These are phyloP conservation scores for Lactifluus hygrophoroides DNA, from an alignment of 768 basidiomycete species.

Conservation along the genomic window DNA sequence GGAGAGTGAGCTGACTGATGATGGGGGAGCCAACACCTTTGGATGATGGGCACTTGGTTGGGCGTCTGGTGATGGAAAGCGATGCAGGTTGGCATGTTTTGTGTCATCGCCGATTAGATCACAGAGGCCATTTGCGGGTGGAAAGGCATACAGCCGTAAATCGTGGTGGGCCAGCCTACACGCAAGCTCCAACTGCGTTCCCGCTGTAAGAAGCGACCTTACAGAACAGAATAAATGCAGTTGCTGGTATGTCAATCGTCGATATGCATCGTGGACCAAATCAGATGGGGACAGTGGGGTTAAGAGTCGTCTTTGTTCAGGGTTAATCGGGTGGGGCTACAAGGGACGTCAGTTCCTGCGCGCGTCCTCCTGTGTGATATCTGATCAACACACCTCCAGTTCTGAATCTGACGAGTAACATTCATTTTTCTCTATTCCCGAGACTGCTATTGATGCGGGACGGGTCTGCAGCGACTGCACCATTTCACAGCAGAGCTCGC, in stretches of 20 bases:
- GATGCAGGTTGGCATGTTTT: neutral
- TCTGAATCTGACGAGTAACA: conserved; percentile 7
- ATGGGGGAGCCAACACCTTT: neutral
- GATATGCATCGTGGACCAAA: conserved; percentile 61
- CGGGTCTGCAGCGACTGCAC: conserved; percentile 10
- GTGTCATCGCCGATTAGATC: conserved; percentile 4
- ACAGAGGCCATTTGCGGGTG: conserved; percentile 25
- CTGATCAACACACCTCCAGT: conserved; percentile 3
- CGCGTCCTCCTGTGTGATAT: too few relatives aligned
- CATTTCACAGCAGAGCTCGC: neutral
- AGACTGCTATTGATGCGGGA: conserved; percentile 15
- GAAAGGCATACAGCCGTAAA: conserved; percentile 62
- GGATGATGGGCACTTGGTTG: neutral
- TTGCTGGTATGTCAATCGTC: conserved; percentile 55
- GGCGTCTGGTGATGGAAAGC: neutral
- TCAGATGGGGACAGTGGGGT: conserved; percentile 22
- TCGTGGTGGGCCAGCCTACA: conserved; percentile 69
- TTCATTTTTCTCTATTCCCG: neutral
- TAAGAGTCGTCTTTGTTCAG: neutral
- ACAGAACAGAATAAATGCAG: conserved; percentile 69
- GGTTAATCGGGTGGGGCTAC: neutral
- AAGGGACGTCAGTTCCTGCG: too few relatives aligned
- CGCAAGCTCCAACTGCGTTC: conserved; percentile 56
- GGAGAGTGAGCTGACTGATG: neutral
- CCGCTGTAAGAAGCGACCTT: conserved; percentile 58